Conservation (phyloP, 108 stramenopile species). For the Conticribra weissflogii region DNA sequence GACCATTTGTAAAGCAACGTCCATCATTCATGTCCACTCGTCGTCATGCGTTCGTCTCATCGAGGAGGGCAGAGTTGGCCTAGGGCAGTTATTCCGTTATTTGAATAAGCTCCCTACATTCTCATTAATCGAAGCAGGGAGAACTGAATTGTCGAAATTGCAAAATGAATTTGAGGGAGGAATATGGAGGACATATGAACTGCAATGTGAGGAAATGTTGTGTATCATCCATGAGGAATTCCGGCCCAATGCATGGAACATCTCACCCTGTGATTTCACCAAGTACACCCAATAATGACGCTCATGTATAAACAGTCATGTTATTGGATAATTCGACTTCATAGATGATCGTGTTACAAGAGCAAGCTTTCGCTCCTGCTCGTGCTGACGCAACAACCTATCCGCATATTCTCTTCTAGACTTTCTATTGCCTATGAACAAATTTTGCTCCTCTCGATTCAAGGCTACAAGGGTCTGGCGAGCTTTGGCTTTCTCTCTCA, state of each 20-base stretch:
- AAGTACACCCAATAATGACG: neutral
- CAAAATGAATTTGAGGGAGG: conserved; percentile 27
- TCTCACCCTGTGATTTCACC: no score
- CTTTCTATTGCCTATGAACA: neutral
- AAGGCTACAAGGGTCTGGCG: neutral
- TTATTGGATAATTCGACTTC: no score
- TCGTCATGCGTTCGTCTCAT: conserved; percentile 57
- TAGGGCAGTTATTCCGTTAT: conserved; percentile 83
- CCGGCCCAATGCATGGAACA: conserved; percentile 54
- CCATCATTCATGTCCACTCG: conserved; percentile 58
- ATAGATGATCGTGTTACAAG: neutral
- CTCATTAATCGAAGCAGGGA: conserved; percentile 65
- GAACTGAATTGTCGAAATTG: conserved; percentile 2
- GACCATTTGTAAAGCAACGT: conserved; percentile 77
- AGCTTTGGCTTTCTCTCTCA: neutral
- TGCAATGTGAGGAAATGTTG: conserved; percentile 54
- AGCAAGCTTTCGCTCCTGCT: neutral
- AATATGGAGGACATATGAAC: conserved; percentile 56
- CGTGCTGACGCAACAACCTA: neutral
- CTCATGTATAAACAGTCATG: neutral
- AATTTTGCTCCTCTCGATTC: neutral
- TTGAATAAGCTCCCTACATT: conserved; percentile 79
- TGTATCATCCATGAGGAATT: conserved; percentile 68
- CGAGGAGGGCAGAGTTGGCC: conserved; percentile 71
- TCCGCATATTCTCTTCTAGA: neutral